Percentiles rank a stretch among this genome's conserved stretches.
Evolutionary conservation across 352 stramenopile species (phyloP).

Genomic region (Phytophthora lateralis): DNA sequence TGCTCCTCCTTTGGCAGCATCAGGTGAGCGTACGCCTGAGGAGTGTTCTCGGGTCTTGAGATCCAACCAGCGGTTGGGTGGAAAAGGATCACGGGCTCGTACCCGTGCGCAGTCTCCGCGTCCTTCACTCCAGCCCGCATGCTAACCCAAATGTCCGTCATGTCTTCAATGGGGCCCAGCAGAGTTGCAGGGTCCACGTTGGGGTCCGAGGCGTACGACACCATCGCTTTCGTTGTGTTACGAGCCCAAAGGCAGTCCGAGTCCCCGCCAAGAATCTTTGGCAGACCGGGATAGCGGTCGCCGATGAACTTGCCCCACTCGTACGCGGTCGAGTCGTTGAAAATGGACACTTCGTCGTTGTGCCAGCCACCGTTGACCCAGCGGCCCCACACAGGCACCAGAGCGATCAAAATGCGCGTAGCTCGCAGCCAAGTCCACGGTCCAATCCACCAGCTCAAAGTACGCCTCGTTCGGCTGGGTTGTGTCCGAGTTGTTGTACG

Average conservation of each 20-base stretch:
- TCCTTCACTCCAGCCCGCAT: slow-evolving; percentile 20
- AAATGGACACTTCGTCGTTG: slow-evolving; percentile 10
- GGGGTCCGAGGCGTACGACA: not conserved
- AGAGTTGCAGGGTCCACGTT: slow-evolving; percentile 7
- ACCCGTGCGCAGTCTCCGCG: slow-evolving; percentile 5
- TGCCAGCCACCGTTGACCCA: slow-evolving; percentile 33
- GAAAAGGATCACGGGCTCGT: slow-evolving; percentile 18
- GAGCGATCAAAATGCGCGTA: slow-evolving; percentile 26
- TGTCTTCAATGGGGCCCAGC: slow-evolving; percentile 17
- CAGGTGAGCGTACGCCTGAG: slow-evolving; percentile 11
- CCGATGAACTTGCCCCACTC: slow-evolving; percentile 29
- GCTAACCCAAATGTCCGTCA: slow-evolving; percentile 15
- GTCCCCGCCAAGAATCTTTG: slow-evolving; percentile 30
- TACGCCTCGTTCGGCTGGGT: slow-evolving; percentile 33
- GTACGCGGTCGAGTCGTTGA: slow-evolving; percentile 30
- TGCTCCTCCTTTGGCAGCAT: slow-evolving; percentile 20
- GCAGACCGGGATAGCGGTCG: slow-evolving; percentile 26
- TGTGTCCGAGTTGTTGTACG: slow-evolving; percentile 34
- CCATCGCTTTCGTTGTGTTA: slow-evolving; percentile 18
- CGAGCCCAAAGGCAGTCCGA: slow-evolving; percentile 27
- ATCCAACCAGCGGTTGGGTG: slow-evolving; percentile 16
- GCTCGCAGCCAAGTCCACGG: slow-evolving; percentile 25
- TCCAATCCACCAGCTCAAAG: slow-evolving; percentile 32
- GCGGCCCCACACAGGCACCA: slow-evolving; percentile 28
- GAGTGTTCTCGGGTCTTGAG: slow-evolving; percentile 9